Evolutionary conservation across 1,284 basidiomycete genomes (phyloP), one percentile per base, ranked within the genome.

Genomic region (Phenoliferia sp.): DNA sequence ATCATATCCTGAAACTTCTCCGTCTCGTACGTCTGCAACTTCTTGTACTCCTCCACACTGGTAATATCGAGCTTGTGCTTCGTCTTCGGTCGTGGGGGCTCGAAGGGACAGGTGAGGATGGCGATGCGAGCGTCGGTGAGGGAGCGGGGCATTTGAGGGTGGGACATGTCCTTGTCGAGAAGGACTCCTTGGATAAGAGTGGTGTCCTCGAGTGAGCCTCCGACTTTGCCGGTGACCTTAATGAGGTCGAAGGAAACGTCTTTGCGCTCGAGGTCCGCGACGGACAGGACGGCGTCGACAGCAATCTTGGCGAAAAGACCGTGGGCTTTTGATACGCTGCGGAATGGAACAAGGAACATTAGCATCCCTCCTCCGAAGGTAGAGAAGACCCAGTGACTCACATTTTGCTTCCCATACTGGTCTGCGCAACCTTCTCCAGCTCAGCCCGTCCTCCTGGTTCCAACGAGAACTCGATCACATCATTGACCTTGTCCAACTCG

Each of bases 1-100:
- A 99, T 98, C 96, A 99, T 99, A 77, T 94, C 89, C 74, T 86
- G 84, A 77, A 99, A 99, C 82, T 95, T 99, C 77, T 90, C 88
- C 81, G 90, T 91, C 82, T 99, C 96, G 79, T 99, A 99, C 71
- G 89, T 89, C 73, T 92, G 86, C 73, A 99, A 84, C 80, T 93
- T 94, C 80, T 90, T 92, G 85, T 90, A 99, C 83, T 99, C 96
- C 60, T 98, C 95, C n/a, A 97, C 95, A 71, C 86, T 89, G 63
- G 92, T 93, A 78, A 99, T 98, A 78, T 99, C 95, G 59, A 99
- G 84, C 81, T 99, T 95, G 81, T 99, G 95, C 83, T 99, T 99
- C 28, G 95, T 99, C 84, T 99, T 99, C 60, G 95, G 95, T 48
- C 96, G 88, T 17, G 96, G 95, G 15, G 95, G 95, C 80, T 99